Base-by-base conservation (phyloP, 192 early-diverging fungal genomes). In the Mortierella claussenii region DNA sequence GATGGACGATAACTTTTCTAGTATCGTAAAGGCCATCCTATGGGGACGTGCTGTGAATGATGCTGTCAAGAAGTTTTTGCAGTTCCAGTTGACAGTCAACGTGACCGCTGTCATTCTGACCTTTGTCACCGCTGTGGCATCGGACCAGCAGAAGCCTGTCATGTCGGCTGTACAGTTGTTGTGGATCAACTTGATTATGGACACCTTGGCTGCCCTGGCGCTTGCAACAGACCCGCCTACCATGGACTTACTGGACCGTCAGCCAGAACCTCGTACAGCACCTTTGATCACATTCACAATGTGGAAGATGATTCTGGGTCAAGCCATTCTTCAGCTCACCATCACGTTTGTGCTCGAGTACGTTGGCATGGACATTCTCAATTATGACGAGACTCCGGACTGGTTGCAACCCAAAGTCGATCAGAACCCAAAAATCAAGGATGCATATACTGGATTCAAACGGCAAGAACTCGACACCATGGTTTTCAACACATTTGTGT, bases 161-260 rank as follows among this genome's bases (percentile, higher is more conserved):
- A 85, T 99, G 65, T 95, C 94, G 1, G 97, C 97, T 20, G 92
- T 98, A 1, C 98, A 99, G 80, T 74, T 99, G 46, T 82, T 99
- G 52, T 99, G 97, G 97, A 94, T 99, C 48, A 99, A 99, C 80
- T 82, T 99, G 65, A 98, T 99, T 44, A 99, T 99, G 98, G 97
- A 99, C 85, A 96, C 96, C 1, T 86, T 99, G 75, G 98, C 98
- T 2, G 96, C 98, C 17, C 88, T 99, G 23, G 98, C 97, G 0
- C 87, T 98, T 36, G 97, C 97, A 4, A 98, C 97, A 17, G 98
- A 99, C 65, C 90, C 92, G 46, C 97, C 98, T 1, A 92, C 90
- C 1, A 70, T 74, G 5, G 92, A 91, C n/a, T 71, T 99, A 26
- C 85, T 99, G 28, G 83, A 96, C 32, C 89, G 97, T 55, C 86